phyloP scores from a whole-genome alignment of 345 rosid genomes.

The Adansonia digitata region DNA sequence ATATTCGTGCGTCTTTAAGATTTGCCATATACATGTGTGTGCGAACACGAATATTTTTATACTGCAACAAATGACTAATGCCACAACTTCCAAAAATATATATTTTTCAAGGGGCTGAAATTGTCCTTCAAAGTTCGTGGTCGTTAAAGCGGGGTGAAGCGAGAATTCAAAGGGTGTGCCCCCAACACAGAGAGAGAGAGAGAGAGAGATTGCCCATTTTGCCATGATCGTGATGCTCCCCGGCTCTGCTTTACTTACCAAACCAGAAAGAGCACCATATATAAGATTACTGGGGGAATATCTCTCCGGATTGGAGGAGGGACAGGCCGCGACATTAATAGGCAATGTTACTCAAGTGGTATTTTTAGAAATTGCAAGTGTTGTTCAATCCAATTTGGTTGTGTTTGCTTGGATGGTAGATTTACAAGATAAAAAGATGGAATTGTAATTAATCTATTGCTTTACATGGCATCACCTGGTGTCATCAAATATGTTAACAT shows the following conservation, averaged over 20 bases:
- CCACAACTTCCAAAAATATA: too few relatives aligned
- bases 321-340: conserved; percentile 8
- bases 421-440: neutral
- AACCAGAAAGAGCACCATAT: conserved; percentile 2
- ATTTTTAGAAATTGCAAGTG: neutral
- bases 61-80: too few relatives aligned
- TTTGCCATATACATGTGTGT: too few relatives aligned
- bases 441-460: neutral
- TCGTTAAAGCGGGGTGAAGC: too few relatives aligned
- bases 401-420: neutral
- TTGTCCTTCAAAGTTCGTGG: too few relatives aligned
- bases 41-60: too few relatives aligned
- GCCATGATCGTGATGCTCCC: neutral
- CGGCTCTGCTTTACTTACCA: neutral
- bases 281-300: conserved; percentile 32
- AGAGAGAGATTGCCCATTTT: conserved; percentile 1
- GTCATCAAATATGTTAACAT: too few relatives aligned
- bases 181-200: too few relatives aligned
- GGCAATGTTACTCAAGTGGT: too few relatives aligned
- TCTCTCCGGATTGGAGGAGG: conserved; percentile 29
- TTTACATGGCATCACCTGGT: neutral
- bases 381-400: neutral
- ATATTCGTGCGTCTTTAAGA: too few relatives aligned
- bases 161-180: neutral
- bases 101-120: too few relatives aligned